phyloP scores from a whole-genome alignment of 2,329 filamentous ascomycete species.

The Trichoderma aggressivum region DNA sequence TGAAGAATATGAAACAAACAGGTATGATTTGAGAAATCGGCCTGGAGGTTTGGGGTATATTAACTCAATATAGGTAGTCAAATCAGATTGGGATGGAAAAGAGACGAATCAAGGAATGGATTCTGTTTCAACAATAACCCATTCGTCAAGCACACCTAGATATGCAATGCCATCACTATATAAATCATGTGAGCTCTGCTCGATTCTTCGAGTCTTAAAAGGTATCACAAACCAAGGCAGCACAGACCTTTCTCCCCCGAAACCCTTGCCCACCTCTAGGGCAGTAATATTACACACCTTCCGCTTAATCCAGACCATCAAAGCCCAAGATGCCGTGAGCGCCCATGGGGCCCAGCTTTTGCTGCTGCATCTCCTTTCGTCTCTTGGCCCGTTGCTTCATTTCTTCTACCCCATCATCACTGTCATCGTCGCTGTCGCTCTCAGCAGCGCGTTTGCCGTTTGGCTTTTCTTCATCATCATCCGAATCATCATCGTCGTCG shows the following conservation, averaged over 20 bases:
- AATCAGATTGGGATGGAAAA: not conserved
- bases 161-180: not conserved
- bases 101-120: not conserved
- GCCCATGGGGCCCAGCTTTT: slow-evolving; percentile 47
- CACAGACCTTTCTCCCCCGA: not conserved
- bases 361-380: slow-evolving; percentile 41
- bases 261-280: not conserved
- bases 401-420: slow-evolving; percentile 33
- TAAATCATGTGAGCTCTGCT: not conserved
- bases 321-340: slow-evolving; percentile 52
- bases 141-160: not conserved
- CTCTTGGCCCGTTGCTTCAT: slow-evolving; percentile 46
- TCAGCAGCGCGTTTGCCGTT: slow-evolving; percentile 46
- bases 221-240: not conserved
- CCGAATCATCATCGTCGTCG: slow-evolving; percentile 44
- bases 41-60: not conserved
- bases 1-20: not conserved
- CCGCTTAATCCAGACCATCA: slow-evolving; percentile 43
- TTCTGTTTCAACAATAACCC: not conserved
- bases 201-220: not conserved
- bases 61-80: not conserved
- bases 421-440: slow-evolving; percentile 38
- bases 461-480: slow-evolving; percentile 41
- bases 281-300: not conserved
- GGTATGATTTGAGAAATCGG: not conserved